Evolutionary conservation across 768 basidiomycete genomes (phyloP).

Genomic region (Xerocomus brunneocitrinus): DNA sequence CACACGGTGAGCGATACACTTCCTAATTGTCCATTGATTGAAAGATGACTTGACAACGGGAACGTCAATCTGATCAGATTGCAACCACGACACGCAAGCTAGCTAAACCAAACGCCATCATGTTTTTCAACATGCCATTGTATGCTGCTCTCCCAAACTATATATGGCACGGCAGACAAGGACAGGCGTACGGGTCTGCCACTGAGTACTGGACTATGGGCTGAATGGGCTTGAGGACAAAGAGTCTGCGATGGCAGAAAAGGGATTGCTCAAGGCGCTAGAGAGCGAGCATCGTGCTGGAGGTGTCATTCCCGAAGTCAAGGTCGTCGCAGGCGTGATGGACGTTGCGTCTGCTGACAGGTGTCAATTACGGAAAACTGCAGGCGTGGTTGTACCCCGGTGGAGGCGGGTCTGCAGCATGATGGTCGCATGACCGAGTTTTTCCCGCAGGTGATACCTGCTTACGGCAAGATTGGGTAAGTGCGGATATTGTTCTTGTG

Average conservation of each 20-base stretch:
- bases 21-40: no score
- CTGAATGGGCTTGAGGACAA: slow-evolving; percentile 50
- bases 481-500: slow-evolving; percentile 19
- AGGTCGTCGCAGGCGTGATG: slow-evolving; percentile 63
- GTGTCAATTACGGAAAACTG: slow-evolving; percentile 81
- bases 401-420: slow-evolving; percentile 59
- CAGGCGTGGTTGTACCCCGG: slow-evolving; percentile 83
- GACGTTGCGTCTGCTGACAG: slow-evolving; percentile 10
- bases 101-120: slow-evolving; percentile 91
- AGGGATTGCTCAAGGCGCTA: slow-evolving; percentile 65
- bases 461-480: slow-evolving; percentile 73
- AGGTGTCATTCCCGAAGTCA: slow-evolving; percentile 61
- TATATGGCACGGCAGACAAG: slow-evolving; percentile 60
- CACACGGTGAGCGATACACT: slow-evolving; percentile 46
- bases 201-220: slow-evolving; percentile 59
- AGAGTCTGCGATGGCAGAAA: slow-evolving; percentile 72
- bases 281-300: slow-evolving; percentile 63
- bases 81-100: slow-evolving; percentile 51
- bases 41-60: slow-evolving; percentile 20
- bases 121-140: slow-evolving; percentile 99
- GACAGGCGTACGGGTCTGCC: slow-evolving; percentile 53
- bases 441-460: slow-evolving; percentile 60
- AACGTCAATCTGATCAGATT: slow-evolving; percentile 48
- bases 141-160: slow-evolving; percentile 32
- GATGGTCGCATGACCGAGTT: not conserved